Base-by-base conservation (phyloP, 441 rosid species). In the Aleurites moluccanus region DNA sequence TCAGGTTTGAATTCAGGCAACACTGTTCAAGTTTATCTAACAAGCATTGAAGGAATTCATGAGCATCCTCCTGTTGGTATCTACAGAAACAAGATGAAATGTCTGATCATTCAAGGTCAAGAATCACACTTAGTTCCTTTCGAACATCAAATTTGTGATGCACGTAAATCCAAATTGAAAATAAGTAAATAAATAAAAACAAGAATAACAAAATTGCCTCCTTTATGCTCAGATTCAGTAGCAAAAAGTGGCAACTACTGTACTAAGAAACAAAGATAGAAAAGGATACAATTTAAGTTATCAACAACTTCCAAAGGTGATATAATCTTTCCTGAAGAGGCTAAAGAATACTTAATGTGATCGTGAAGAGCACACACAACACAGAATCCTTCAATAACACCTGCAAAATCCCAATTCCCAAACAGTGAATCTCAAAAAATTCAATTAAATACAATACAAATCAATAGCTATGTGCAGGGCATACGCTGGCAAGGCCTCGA, bases 11-110 rank as follows among this genome's bases (percentile, higher is more conserved):
- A 73, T 83, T 78, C 67, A 86, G 72, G 82, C 88, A 86, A 42
- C 92, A 86, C 60, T 76, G 83, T 74, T 90, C 94, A 16, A 92
- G 84, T 82, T 83, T 88, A 78, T 89, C 94, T 77, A 92, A 78
- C 77, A 92, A 79, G 57, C 89, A 86, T 14, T 90, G 94, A 44
- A 89, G 87, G 66, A 89, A 91, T 80, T 92, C 98, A 70, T 92
- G 98, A 14, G 98, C 98, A 71, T 92, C 98, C 82, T 92, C 93
- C 86, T 91, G 98, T 71, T 88, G 92, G 67, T 79, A 77, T 78
- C 82, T 83, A 52, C 38, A 73, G 73, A 93, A 93, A 80, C 73
- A 75, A 25, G 92, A 77, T 20, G 94, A 87, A 79, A 93, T 86
- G 33, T 82, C 93, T 91, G 59, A 75, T 72, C 47, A 33, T 52